Base-by-base conservation (phyloP, 176 grass and related monocot species). In the Neostapfia colusana region DNA sequence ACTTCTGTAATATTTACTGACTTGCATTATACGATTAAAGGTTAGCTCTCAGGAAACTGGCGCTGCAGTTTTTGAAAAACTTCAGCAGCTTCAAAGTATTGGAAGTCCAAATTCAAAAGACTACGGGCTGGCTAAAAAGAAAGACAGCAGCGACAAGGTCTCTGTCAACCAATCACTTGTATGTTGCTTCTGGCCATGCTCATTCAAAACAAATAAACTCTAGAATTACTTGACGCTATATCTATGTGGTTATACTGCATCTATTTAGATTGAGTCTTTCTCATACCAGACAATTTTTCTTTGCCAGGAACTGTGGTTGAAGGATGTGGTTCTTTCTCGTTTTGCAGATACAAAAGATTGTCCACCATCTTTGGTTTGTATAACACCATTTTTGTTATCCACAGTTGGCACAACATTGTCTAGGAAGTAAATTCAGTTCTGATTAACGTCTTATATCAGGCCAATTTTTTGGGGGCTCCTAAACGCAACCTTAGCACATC, bases 251-350 rank as follows among this genome's bases (percentile, higher is more conserved):
- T 64, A 44, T 35, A 64, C 4, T 26, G 35, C 65, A 10, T 31
- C 42, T 71, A 39, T 87, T 57, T 73, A 39, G 77, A 64, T 86
- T 78, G n/a, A 77, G 44, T 79, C 11, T 81, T 37, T 89, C 85
- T 87, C 81, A 90, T 90, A 66, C 28, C 75, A 65, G 72, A 67
- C 42, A 70, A 75, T 65, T 63, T 89, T 21, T 80, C 45, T 87
- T 87, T 83, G 51, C 80, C 81, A 99, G 92, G 95, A 99, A 92
- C 70, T 83, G 26, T 99, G 95, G 95, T 81, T 99, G 60, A 92
- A 92, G 81, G 95, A 95, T 46, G 85, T 83, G 53, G 85, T 63
- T 36, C 87, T 99, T 65, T 92, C 76, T 83, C 81, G 64, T 66
- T 99, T 99, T 81, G 44, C 79, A 57, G 91, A 99, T 81, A 99